These are phyloP conservation scores for Cyathus striatus DNA, from an alignment of 768 basidiomycete genomes.

Conservation along the genomic window DNA sequence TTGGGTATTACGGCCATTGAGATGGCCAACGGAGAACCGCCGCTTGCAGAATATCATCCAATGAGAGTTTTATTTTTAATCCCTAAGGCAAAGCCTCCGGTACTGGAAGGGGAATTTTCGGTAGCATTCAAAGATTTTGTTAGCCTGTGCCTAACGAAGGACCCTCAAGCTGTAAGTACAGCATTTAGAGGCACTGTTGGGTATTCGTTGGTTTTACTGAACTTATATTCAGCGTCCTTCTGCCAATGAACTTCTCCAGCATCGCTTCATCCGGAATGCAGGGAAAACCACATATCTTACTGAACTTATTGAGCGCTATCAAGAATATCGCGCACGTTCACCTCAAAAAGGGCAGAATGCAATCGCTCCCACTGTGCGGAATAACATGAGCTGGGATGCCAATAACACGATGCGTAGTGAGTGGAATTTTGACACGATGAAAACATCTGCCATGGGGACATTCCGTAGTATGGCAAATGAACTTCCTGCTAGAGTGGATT, in stretches of 20 bases:
- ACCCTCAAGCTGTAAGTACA: constrained; percentile 64
- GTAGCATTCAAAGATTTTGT: constrained; percentile 92
- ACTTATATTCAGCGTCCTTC: constrained; percentile 63
- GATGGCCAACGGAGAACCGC: constrained; percentile 97
- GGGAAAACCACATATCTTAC: constrained; percentile 78
- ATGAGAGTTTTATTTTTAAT: constrained; percentile 99
- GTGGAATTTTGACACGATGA: constrained; percentile 94
- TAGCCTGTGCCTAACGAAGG: constrained; percentile 85
- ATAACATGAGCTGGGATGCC: constrained; percentile 61
- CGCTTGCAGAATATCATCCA: constrained; percentile 94
- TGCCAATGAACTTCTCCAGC: constrained; percentile 89
- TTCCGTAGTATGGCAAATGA: constrained; percentile 71
- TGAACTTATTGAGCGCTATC: constrained; percentile 85
- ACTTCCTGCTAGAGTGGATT: constrained; percentile 53
- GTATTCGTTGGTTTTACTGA: constrained; percentile 3
- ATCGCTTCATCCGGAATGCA: constrained; percentile 86
- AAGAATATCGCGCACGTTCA: constrained; percentile 65
- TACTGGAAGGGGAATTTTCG: constrained; percentile 83
- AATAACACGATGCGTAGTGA: constrained; percentile 81
- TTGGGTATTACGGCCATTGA: constrained; percentile 97
- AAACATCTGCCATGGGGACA: constrained; percentile 71
- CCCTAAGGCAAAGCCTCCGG: constrained; percentile 92
- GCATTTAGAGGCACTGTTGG: not conserved
- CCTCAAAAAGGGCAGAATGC: constrained; percentile 54
- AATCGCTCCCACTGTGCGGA: constrained; percentile 48